These are phyloP conservation scores for Candida pini DNA, from an alignment of 805 yeast genomes.

Conservation along the genomic window DNA sequence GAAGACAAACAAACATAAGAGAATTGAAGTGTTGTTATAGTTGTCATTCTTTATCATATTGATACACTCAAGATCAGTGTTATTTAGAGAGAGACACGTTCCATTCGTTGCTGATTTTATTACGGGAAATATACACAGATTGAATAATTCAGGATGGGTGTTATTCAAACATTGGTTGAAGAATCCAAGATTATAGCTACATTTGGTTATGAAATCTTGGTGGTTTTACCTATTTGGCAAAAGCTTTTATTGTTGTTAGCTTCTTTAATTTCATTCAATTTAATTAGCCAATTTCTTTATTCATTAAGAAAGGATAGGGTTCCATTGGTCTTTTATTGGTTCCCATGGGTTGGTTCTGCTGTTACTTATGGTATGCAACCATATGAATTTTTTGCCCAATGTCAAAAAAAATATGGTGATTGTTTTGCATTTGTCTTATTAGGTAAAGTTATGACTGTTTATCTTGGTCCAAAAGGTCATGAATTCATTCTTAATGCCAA, in stretches of 20 bases:
- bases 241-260: constrained; percentile 31
- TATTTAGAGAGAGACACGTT: no score
- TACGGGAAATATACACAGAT: no score
- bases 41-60: no score
- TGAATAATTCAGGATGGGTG: no score
- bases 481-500: constrained; percentile 93
- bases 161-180: constrained; percentile 17
- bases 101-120: no score
- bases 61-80: no score
- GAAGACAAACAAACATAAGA: no score
- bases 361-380: constrained; percentile 89
- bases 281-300: constrained; percentile 61
- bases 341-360: constrained; percentile 96
- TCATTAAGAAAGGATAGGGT: constrained; percentile 76
- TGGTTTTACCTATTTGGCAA: constrained; percentile 20
- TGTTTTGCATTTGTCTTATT: constrained; percentile 84
- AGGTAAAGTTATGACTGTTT: constrained; percentile 92
- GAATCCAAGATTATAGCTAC: constrained; percentile 11
- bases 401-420: constrained; percentile 84
- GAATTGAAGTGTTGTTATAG: no score
- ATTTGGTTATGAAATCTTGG: constrained; percentile 8
- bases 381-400: constrained; percentile 76
- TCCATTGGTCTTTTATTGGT: constrained; percentile 86
- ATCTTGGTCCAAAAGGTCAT: constrained; percentile 95
- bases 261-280: constrained; percentile 60